phyloP scores from a whole-genome alignment of 2,329 filamentous ascomycete genomes.

The Colletotrichum sojae region DNA sequence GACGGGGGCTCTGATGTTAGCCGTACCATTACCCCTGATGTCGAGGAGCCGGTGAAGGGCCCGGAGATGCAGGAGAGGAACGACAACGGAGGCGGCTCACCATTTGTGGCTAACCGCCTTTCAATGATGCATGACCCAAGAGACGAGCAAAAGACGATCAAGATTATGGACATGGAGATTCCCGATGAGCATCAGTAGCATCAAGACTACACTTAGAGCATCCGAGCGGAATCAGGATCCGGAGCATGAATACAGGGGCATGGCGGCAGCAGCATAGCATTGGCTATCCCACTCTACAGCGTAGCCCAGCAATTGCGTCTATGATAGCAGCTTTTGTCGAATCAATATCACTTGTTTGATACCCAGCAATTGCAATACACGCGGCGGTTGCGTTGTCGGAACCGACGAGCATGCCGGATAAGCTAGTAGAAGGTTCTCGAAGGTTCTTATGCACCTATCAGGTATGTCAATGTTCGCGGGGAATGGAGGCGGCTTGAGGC shows the following conservation, averaged over 20 bases:
- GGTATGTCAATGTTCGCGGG: background rate
- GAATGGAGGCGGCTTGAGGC: conserved; percentile 5
- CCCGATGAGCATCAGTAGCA: conserved; percentile 44
- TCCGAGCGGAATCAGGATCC: background rate
- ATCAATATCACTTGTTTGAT: conserved; percentile 34
- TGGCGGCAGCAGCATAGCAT: conserved; percentile 17
- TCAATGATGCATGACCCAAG: conserved; percentile 35
- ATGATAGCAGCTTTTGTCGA: conserved; percentile 6
- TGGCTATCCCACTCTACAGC: conserved; percentile 12
- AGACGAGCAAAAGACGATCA: conserved; percentile 43
- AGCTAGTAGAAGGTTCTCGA: conserved; percentile 50
- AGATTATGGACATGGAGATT: conserved; percentile 57
- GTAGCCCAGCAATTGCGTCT: conserved; percentile 4
- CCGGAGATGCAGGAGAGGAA: conserved; percentile 63
- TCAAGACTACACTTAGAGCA: conserved; percentile 18
- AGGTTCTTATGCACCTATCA: conserved; percentile 44
- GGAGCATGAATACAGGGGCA: conserved; percentile 14
- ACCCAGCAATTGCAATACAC: conserved; percentile 18
- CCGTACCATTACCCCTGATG: conserved; percentile 40
- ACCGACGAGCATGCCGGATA: conserved; percentile 3
- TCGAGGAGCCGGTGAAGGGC: conserved; percentile 43
- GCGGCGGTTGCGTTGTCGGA: background rate
- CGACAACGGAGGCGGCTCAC: conserved; percentile 42
- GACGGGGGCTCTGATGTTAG: conserved; percentile 40
- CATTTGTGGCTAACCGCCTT: conserved; percentile 45